Conservation (phyloP, 768 basidiomycete species). For the Coprinopsis marcescibilis region DNA sequence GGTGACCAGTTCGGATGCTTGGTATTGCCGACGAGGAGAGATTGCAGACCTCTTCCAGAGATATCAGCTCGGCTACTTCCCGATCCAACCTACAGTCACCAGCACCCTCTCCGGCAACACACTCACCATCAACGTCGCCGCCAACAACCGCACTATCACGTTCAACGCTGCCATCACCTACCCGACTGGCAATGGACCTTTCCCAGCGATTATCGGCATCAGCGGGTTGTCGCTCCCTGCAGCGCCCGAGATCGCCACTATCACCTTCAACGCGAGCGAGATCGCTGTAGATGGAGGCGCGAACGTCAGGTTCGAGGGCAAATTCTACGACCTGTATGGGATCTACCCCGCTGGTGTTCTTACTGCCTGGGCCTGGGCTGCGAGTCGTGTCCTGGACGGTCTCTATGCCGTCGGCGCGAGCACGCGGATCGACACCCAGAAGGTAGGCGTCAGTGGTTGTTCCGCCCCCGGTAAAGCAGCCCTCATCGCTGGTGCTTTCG, state of each 20-base stretch:
- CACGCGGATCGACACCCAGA: conserved; percentile 33
- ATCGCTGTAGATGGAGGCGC: conserved; percentile 40
- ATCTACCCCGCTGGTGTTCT: conserved; percentile 41
- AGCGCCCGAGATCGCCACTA: conserved; percentile 30
- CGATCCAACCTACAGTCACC: conserved; percentile 35
- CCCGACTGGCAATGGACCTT: conserved; percentile 37
- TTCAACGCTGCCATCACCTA: conserved; percentile 38
- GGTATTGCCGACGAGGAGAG: conserved; percentile 44
- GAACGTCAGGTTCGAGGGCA: conserved; percentile 41
- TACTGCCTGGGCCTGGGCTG: conserved; percentile 54
- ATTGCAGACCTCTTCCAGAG: conserved; percentile 42
- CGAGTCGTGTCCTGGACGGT: conserved; percentile 50
- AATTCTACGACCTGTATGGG: conserved; percentile 51
- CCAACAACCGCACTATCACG: conserved; percentile 37
- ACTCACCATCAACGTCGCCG: conserved; percentile 39
- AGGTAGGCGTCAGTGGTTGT: conserved; percentile 49
- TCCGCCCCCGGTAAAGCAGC: conserved; percentile 54
- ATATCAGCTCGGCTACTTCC: conserved; percentile 40
- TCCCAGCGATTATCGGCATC: conserved; percentile 45
- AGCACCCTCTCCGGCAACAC: conserved; percentile 31
- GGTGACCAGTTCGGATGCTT: conserved; percentile 38
- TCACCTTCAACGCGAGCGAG: conserved; percentile 43
- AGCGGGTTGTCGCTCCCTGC: conserved; percentile 35
- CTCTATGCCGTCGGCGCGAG: conserved; percentile 38
- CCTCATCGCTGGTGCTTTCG: conserved; percentile 50